Base-by-base conservation (phyloP, 106 monocot species). In the Allium fistulosum region DNA sequence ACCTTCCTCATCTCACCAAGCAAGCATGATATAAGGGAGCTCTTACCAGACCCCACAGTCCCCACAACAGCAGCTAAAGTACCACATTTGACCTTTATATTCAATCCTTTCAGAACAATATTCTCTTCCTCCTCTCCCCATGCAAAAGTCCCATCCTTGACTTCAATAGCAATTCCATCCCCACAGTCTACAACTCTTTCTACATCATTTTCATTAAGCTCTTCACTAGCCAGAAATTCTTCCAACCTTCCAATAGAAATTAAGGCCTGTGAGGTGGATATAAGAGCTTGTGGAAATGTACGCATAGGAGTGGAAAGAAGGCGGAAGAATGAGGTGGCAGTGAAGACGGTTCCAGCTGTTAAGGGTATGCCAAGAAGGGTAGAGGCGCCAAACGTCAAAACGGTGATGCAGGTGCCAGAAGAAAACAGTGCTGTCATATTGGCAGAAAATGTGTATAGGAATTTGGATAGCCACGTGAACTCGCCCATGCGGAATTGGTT, bases 31-130 rank as follows among this genome's bases (percentile, higher is more conserved):
- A 92, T 78, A 2, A 99, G 62, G 0, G 97, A 99, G 1, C 92
- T 89, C 92, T 99, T 99, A 48, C 92, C 89, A 1, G 97, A 89
- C 14, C 97, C 97, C 11, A 99, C 97, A 9, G 83, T 99, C 14
- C 97, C 92, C 1, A 99, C 97, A 15, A 99, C 85, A 9, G 97
- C 97, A 7, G 92, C 77, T n/a, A 99, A 77, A 28, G 75, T 62
- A 2, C 97, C 92, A 8, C 65, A 76, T 53, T 22, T 64, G 51
- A 99, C 82, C 74, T 75, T 70, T 4, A 99, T 45, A 52, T 90
- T 70, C 17, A 99, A 59, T 0, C 58, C 79, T 53, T 68, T 78
- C 17, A 99, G 74, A 71, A 15, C 50, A 7, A 1, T 67, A 49
- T 69, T 76, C 57, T 76, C 93, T 11, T 86, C 93, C 50, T 53